Percentiles rank a stretch among this genome's conserved stretches.
Conservation (phyloP, 169 alveolate genomes). For the Babesia microti region DNA sequence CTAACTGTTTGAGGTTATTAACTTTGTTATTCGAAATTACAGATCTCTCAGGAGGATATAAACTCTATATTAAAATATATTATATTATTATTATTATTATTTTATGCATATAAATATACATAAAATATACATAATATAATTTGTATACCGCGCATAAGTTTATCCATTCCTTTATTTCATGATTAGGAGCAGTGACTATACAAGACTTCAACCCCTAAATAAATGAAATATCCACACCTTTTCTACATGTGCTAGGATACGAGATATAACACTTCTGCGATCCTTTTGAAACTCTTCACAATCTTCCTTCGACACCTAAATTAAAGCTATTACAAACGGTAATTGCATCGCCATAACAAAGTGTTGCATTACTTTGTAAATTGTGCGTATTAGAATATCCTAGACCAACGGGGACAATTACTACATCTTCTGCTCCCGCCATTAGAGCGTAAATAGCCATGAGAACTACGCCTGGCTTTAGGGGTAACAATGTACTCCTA, state of each 20-base stretch:
- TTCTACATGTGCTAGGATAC: conserved; percentile 52
- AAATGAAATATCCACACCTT: conserved; percentile 8
- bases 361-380: conserved; percentile 69
- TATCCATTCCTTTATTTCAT: conserved; percentile 58
- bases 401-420: conserved; percentile 77
- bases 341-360: conserved; percentile 70
- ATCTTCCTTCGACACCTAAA: conserved; percentile 50
- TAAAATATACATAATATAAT: background rate
- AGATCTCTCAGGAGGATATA: conserved; percentile 78
- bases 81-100: background rate
- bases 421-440: conserved; percentile 80
- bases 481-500: conserved; percentile 79
- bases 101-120: background rate
- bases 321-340: conserved; percentile 20
- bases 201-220: conserved; percentile 59
- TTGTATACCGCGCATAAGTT: conserved; percentile 46
- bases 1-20: conserved; percentile 58
- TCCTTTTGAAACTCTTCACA: conserved; percentile 58
- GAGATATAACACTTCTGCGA: conserved; percentile 54
- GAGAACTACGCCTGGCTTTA: conserved; percentile 88
- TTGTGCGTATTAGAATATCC: conserved; percentile 68
- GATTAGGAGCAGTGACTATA: conserved; percentile 64
- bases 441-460: conserved; percentile 84
- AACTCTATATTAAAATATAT: conserved; percentile 12
- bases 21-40: conserved; percentile 64